phyloP scores from a whole-genome alignment of 2,329 filamentous ascomycete species.

The Colletotrichum orbiculare region DNA sequence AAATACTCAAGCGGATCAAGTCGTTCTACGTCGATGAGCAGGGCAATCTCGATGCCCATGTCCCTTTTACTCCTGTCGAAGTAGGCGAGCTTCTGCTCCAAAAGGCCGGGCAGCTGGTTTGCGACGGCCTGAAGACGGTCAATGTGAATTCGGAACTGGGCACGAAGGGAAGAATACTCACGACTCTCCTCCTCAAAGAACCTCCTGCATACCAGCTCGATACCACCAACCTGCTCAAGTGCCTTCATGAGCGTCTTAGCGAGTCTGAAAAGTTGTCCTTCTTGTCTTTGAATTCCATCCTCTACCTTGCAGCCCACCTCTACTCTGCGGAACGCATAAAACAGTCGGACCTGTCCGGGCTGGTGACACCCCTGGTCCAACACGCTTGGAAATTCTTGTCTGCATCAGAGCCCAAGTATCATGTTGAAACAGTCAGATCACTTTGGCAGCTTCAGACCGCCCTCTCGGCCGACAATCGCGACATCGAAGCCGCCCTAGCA shows the following conservation, averaged over 20 bases:
- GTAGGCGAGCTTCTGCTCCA: slow-evolving; percentile 73
- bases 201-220: slow-evolving; percentile 56
- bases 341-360: slow-evolving; percentile 63
- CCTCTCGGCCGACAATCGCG: slow-evolving; percentile 73
- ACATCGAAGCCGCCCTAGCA: slow-evolving; percentile 83
- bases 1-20: slow-evolving; percentile 70
- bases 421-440: slow-evolving; percentile 89
- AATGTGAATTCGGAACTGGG: slow-evolving; percentile 61
- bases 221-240: slow-evolving; percentile 59
- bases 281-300: slow-evolving; percentile 66
- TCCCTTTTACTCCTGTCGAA: slow-evolving; percentile 67
- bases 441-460: slow-evolving; percentile 87
- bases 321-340: slow-evolving; percentile 65
- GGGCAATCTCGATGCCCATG: slow-evolving; percentile 71
- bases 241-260: slow-evolving; percentile 61
- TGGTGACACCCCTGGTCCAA: slow-evolving; percentile 76
- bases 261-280: slow-evolving; percentile 57
- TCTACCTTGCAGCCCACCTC: slow-evolving; percentile 68
- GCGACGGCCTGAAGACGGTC: slow-evolving; percentile 56
- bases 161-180: slow-evolving; percentile 68
- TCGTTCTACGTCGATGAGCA: slow-evolving; percentile 78
- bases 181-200: slow-evolving; percentile 66
- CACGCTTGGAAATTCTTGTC: slow-evolving; percentile 85
- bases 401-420: slow-evolving; percentile 87
- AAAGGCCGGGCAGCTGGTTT: slow-evolving; percentile 66